Conservation (phyloP, 805 yeast genomes). For the Yamadazyma sp. region DNA sequence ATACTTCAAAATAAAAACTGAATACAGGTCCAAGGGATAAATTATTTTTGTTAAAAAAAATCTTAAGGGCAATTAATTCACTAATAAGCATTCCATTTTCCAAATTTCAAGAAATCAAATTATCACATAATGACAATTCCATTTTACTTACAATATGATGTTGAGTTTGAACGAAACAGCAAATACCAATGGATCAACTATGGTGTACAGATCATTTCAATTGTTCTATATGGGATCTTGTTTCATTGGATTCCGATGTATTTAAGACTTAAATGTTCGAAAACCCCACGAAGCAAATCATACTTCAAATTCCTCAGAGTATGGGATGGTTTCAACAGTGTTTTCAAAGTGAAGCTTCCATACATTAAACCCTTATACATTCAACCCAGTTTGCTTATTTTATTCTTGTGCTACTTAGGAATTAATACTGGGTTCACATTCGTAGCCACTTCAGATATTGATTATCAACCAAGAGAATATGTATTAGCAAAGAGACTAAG, state of each 20-base stretch:
- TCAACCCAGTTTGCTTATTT: slow-evolving; percentile 40
- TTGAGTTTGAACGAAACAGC: slow-evolving; percentile 34
- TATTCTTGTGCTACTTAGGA: slow-evolving; percentile 24
- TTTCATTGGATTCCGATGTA: slow-evolving; percentile 41
- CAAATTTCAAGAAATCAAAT: not conserved
- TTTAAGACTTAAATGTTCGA: slow-evolving; percentile 19
- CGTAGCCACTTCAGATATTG: slow-evolving; percentile 33
- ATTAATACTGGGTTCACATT: slow-evolving; percentile 27
- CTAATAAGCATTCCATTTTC: not conserved
- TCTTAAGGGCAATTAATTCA: too few relatives aligned
- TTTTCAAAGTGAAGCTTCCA: slow-evolving; percentile 21
- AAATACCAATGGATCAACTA: slow-evolving; percentile 36
- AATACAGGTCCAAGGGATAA: too few relatives aligned
- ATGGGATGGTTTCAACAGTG: slow-evolving; percentile 27
- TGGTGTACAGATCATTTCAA: slow-evolving; percentile 20
- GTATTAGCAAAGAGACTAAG: slow-evolving; percentile 43
- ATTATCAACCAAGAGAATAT: slow-evolving; percentile 37
- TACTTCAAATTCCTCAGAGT: slow-evolving; percentile 25
- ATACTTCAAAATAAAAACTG: too few relatives aligned
- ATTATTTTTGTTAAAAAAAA: not conserved
- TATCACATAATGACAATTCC: slow-evolving; percentile 30
- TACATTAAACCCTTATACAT: slow-evolving; percentile 22
- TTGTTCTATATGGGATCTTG: slow-evolving; percentile 38
- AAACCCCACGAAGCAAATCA: slow-evolving; percentile 12
- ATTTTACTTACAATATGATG: slow-evolving; percentile 33